Percentiles rank a stretch among this genome's conserved stretches.
phyloP scores from a whole-genome alignment of 2,329 filamentous ascomycete species.

The Venturia nashicola region DNA sequence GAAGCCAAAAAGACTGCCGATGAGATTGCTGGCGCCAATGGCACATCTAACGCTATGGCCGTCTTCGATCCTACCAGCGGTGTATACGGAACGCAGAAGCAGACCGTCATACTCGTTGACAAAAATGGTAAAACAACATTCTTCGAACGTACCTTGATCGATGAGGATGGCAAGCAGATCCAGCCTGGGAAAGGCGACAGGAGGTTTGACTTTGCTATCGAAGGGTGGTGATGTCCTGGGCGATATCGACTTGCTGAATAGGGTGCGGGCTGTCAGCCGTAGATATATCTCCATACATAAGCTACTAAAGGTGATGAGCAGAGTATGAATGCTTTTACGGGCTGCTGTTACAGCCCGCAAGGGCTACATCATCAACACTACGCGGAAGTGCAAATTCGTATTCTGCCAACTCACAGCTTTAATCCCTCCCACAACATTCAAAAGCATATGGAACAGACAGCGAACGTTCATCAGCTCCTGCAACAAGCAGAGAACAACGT shows the following conservation, averaged over 20 bases:
- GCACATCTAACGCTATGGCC: constrained; percentile 18
- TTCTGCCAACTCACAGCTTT: background rate
- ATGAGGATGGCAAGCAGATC: constrained; percentile 36
- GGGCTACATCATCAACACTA: background rate
- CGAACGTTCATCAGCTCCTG: too few relatives aligned
- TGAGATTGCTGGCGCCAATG: constrained; percentile 23
- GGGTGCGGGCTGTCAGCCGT: background rate
- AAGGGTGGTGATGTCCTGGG: constrained; percentile 22
- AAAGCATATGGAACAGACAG: background rate
- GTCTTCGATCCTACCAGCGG: constrained; percentile 30
- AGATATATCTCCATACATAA: background rate
- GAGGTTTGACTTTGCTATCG: constrained; percentile 35
- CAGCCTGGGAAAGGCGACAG: constrained; percentile 34
- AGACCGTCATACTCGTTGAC: constrained; percentile 47
- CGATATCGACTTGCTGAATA: background rate
- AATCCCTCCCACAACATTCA: background rate
- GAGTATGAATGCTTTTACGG: background rate
- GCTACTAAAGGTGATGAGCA: background rate
- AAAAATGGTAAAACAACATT: constrained; percentile 45
- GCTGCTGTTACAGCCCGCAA: background rate
- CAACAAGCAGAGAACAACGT: too few relatives aligned
- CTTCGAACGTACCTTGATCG: constrained; percentile 49
- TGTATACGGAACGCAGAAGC: constrained; percentile 52
- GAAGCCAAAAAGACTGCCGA: constrained; percentile 24
- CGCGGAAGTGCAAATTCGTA: background rate